These are phyloP conservation scores for Crucibulum laeve DNA, from an alignment of 768 basidiomycete species.

Conservation along the genomic window DNA sequence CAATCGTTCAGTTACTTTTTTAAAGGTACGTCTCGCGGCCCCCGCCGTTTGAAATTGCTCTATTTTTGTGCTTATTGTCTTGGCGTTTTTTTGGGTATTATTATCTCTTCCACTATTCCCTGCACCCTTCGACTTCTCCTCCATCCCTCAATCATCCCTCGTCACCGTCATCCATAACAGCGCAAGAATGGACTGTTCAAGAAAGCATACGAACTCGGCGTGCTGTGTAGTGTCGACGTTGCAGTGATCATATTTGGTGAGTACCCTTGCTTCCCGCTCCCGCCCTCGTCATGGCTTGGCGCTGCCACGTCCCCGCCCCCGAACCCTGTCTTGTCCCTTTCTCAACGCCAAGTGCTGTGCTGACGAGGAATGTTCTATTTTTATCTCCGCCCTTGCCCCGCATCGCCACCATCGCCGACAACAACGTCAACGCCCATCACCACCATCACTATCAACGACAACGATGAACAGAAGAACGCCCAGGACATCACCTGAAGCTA, in stretches of 20 bases:
- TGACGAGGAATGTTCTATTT: slow-evolving; percentile 35
- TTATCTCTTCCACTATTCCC: slow-evolving; percentile 19
- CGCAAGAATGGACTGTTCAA: slow-evolving; percentile 90
- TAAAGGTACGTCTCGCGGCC: slow-evolving; percentile 57
- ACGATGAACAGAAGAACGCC: slow-evolving; percentile 79
- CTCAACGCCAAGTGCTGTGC: not conserved
- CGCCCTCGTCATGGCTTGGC: slow-evolving; percentile 2
- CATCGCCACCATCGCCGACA: too few relatives aligned
- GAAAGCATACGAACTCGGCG: slow-evolving; percentile 88
- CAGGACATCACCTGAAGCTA: slow-evolving; percentile 76
- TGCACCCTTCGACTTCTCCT: slow-evolving; percentile 12
- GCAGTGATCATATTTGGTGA: slow-evolving; percentile 79
- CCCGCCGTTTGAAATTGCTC: slow-evolving; percentile 34
- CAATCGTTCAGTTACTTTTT: slow-evolving; percentile 87
- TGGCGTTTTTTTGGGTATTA: slow-evolving; percentile 36
- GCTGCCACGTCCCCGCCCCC: not conserved
- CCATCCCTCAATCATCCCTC: too few relatives aligned
- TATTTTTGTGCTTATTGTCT: slow-evolving; percentile 58
- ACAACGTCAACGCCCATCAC: too few relatives aligned
- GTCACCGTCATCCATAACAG: too few relatives aligned
- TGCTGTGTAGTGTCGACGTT: slow-evolving; percentile 84
- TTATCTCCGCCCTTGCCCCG: slow-evolving; percentile 26
- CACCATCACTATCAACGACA: too few relatives aligned
- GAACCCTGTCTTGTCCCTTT: not conserved
- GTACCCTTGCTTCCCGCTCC: slow-evolving; percentile 7